phyloP scores from a whole-genome alignment of 2,329 filamentous ascomycete genomes.

The Fusarium equiseti region DNA sequence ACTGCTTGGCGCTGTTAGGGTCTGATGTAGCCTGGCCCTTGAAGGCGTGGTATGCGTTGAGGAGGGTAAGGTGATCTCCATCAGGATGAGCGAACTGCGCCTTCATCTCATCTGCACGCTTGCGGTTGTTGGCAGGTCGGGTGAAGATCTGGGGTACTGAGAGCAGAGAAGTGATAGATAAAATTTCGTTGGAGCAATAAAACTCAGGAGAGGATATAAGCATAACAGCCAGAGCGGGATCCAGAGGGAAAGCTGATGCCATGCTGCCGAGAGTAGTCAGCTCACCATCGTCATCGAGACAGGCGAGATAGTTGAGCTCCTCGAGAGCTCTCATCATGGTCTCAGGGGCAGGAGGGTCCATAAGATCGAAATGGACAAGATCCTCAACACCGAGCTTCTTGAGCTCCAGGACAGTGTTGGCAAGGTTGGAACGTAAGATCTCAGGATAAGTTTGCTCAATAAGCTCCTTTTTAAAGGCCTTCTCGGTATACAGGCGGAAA shows the following conservation, averaged over 20 bases:
- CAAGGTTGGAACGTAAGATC: constrained; percentile 92
- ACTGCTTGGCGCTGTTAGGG: constrained; percentile 81
- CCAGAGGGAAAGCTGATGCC: constrained; percentile 94
- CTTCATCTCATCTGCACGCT: constrained; percentile 98
- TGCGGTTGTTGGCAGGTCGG: constrained; percentile 84
- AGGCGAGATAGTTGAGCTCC: constrained; percentile 97
- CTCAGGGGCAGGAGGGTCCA: constrained; percentile 98
- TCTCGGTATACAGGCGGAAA: constrained; percentile 95
- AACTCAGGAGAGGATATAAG: constrained; percentile 97
- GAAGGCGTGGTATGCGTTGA: constrained; percentile 99
- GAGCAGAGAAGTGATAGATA: constrained; percentile 92
- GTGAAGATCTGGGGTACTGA: constrained; percentile 96
- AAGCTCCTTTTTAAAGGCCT: constrained; percentile 96
- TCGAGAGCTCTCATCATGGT: constrained; percentile 98
- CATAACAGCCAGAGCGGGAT: constrained; percentile 96
- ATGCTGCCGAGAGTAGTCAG: constrained; percentile 86
- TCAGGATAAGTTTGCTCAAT: constrained; percentile 98
- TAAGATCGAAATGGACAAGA: constrained; percentile 96
- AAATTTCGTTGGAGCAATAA: constrained; percentile 97
- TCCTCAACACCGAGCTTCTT: constrained; percentile 98
- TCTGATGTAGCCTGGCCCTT: constrained; percentile 73
- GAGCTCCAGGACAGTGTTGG: constrained; percentile 93
- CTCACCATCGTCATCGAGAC: constrained; percentile 95
- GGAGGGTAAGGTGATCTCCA: constrained; percentile 93
- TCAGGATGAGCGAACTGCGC: constrained; percentile 90